Evolutionary conservation across 1,139 yeast genomes (phyloP).

Genomic region (Yamadazyma diospyri): DNA sequence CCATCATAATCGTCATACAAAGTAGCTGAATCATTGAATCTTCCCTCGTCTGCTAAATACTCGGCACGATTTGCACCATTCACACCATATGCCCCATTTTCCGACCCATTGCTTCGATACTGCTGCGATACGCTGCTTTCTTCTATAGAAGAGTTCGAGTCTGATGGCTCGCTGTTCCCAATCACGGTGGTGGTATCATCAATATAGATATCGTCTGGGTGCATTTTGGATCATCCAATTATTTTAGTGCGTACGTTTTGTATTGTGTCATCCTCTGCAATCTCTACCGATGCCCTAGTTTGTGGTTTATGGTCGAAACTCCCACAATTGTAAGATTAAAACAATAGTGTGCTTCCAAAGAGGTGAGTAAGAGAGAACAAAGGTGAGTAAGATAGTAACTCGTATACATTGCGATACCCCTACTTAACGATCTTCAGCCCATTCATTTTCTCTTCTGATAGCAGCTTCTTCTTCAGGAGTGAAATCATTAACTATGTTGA

Average conservation of each 20-base stretch:
- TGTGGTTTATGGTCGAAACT: too few relatives aligned
- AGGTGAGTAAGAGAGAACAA: too few relatives aligned
- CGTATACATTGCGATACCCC: too few relatives aligned
- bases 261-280: background rate
- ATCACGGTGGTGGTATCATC: conserved; percentile 1
- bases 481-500: conserved; percentile 91
- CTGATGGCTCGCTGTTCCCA: conserved; percentile 1
- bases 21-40: conserved; percentile 7
- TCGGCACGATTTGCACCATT: conserved; percentile 5
- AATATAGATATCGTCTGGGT: background rate
- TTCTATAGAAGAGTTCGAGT: background rate
- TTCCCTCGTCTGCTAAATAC: conserved; percentile 9
- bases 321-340: too few relatives aligned
- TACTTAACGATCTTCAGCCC: conserved; percentile 91
- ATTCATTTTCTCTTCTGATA: conserved; percentile 93
- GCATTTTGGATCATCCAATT: conserved; percentile 3
- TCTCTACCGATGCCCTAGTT: too few relatives aligned
- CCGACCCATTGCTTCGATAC: too few relatives aligned
- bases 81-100: background rate
- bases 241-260: conserved; percentile 1
- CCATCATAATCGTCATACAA: conserved; percentile 9
- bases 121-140: too few relatives aligned
- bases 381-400: too few relatives aligned
- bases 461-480: conserved; percentile 99
- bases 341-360: too few relatives aligned